Base-by-base conservation (phyloP, 805 yeast species). In the Kluyveromyces dobzhanskii region DNA sequence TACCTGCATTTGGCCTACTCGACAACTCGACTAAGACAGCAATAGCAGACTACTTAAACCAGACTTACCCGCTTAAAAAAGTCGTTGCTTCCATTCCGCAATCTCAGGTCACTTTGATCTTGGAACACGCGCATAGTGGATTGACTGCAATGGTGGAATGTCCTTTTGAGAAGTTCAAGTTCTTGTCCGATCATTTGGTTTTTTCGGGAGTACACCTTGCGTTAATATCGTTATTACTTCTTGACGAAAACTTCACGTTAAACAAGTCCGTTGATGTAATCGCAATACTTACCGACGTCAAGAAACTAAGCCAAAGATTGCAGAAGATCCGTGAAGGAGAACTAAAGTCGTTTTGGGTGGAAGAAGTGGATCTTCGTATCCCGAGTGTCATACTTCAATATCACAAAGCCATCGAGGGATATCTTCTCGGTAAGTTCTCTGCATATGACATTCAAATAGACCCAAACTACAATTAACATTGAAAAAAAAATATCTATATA, bases 311-410 rank as follows among this genome's bases (percentile, higher is more conserved):
- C 12, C 40, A 45, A 25, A 43, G 52, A n/a, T 44, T 51, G 7
- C 51, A 49, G 21, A 45, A 42, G 32, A 48, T 51, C 10, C 41
- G 56, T 31, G 50, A 46, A 26, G 49, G 49, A 16, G 56, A 51
- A 31, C 32, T 51, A 21, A 51, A 49, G 41, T 47, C 52, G 23
- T 51, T 51, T 30, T 51, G 56, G 56, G 53, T 51, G 9, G 56
- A 51, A 35, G 56, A 51, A 33, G 54, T 51, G n/a, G 56, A 51
- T 38, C 40, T 51, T 17, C 44, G 44, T 28, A 42, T 51, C 13
- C 56, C 56, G 3, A 51, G 56, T 32, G 51, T 50, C 12, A 46
- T 51, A 32, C 37, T 51, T 12, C 56, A 51, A 30, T 51, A 51
- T 25, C 53, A 51, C 37, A 49, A 46, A 14, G 50, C 54, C 17